A percentile compares a stretch with the other conserved stretches of the same genome.
Conservation (phyloP, 345 rosid species). For the Limnanthes douglasii region DNA sequence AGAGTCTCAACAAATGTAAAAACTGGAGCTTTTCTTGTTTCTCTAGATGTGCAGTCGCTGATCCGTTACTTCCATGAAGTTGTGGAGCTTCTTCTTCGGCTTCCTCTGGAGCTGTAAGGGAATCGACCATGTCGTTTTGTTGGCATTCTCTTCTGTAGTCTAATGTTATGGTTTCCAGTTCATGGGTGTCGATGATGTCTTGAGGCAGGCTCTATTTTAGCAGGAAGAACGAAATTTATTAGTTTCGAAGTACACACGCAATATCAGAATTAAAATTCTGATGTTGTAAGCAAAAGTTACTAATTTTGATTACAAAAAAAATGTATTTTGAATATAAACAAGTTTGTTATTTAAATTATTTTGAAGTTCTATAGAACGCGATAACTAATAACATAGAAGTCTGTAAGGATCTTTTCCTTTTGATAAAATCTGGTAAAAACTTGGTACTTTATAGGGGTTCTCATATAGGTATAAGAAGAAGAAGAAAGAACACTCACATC, state of each 20-base stretch:
- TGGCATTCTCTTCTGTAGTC: slow-evolving; percentile 92
- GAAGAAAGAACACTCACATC: slow-evolving; percentile 32
- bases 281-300: no score
- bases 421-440: no score
- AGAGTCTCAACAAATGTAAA: slow-evolving; percentile 62
- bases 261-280: no score
- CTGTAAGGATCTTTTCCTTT: no score
- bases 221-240: slow-evolving; percentile 1
- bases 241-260: no score
- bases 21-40: slow-evolving; percentile 25
- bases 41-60: slow-evolving; percentile 13
- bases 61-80: slow-evolving; percentile 42
- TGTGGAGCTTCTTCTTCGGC: slow-evolving; percentile 14
- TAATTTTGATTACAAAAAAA: no score
- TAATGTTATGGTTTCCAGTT: slow-evolving; percentile 67
- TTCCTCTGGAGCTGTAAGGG: slow-evolving; percentile 52
- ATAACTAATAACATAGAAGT: no score
- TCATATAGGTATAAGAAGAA: no score
- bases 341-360: no score
- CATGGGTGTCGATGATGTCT: slow-evolving; percentile 67
- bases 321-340: no score
- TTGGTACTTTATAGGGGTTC: no score
- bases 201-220: slow-evolving; percentile 79
- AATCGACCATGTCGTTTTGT: slow-evolving; percentile 69
- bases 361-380: no score